Evolutionary conservation across 2,329 filamentous ascomycete genomes (phyloP).

Genomic region (Hypoxylon sp.): DNA sequence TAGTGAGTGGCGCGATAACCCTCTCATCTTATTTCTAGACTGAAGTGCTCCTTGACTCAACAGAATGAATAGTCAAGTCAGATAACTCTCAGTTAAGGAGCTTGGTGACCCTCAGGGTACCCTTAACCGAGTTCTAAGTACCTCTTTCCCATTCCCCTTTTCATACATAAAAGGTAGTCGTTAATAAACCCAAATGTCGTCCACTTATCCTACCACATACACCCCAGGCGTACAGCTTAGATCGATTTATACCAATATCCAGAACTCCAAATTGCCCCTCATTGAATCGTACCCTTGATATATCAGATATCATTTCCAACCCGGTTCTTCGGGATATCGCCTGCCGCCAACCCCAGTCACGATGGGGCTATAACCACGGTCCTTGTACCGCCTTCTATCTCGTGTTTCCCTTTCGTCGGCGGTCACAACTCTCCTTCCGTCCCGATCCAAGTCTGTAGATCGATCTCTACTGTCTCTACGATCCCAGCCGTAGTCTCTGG

Average conservation of each 20-base stretch:
- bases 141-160: neutral
- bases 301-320: slow-evolving; percentile 31
- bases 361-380: slow-evolving; percentile 42
- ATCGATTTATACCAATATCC: slow-evolving; percentile 4
- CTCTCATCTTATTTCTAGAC: slow-evolving; percentile 6
- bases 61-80: neutral
- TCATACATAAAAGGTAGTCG: slow-evolving; percentile 3
- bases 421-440: slow-evolving; percentile 52
- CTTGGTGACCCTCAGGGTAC: neutral
- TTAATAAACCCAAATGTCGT: slow-evolving; percentile 1
- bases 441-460: slow-evolving; percentile 53
- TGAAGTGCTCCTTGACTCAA: neutral
- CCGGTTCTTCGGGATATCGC: slow-evolving; percentile 48
- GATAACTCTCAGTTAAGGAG: neutral
- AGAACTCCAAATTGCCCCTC: slow-evolving; percentile 24
- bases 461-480: slow-evolving; percentile 47
- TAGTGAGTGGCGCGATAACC: slow-evolving; percentile 6
- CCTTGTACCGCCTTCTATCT: slow-evolving; percentile 50
- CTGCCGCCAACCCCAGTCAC: slow-evolving; percentile 51
- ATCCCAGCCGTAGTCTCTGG: slow-evolving; percentile 50
- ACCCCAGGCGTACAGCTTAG: neutral
- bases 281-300: neutral
- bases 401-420: slow-evolving; percentile 52
- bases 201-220: slow-evolving; percentile 4
- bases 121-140: slow-evolving; percentile 1